Evolutionary conservation across 2,329 filamentous ascomycete genomes (phyloP).

Genomic region (Ophiocordyceps sinensis): DNA sequence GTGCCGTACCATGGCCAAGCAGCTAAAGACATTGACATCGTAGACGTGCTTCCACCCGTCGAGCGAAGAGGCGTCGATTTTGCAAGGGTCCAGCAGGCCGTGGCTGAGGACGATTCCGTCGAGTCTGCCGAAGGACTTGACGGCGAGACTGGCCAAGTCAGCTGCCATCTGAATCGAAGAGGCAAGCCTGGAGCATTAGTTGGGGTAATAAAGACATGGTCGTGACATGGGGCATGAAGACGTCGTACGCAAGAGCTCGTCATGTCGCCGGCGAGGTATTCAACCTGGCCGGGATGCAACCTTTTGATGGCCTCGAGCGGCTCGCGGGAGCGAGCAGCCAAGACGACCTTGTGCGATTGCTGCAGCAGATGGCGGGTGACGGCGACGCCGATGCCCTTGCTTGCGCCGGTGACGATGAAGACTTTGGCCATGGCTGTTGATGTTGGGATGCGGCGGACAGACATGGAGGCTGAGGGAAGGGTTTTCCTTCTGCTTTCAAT

Average conservation of each 20-base stretch:
- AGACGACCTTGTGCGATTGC: constrained; percentile 41
- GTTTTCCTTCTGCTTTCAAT: too few relatives aligned
- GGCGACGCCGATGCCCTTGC: constrained; percentile 47
- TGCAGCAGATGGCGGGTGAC: constrained; percentile 36
- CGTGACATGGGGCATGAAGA: too few relatives aligned
- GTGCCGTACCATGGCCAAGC: constrained; percentile 54
- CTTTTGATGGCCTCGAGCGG: constrained; percentile 35
- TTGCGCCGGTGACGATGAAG: constrained; percentile 55
- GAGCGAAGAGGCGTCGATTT: constrained; percentile 49
- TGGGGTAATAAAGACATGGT: too few relatives aligned
- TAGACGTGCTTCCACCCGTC: constrained; percentile 65
- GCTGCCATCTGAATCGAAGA: constrained; percentile 30
- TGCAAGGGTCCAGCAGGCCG: constrained; percentile 63
- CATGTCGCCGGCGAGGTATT: constrained; percentile 41
- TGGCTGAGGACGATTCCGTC: constrained; percentile 86
- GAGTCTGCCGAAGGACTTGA: constrained; percentile 53
- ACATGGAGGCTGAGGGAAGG: too few relatives aligned
- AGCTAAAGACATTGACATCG: constrained; percentile 79
- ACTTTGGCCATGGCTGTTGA: constrained; percentile 17
- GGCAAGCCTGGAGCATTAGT: too few relatives aligned
- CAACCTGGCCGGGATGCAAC: constrained; percentile 37
- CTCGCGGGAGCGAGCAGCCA: constrained; percentile 39
- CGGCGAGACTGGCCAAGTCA: constrained; percentile 49
- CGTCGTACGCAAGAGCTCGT: constrained; percentile 31
- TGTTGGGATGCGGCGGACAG: not conserved